Evolutionary conservation across 805 yeast species (phyloP), one percentile per base, ranked within the genome.

Genomic region (Saccharomyces mikatae): DNA sequence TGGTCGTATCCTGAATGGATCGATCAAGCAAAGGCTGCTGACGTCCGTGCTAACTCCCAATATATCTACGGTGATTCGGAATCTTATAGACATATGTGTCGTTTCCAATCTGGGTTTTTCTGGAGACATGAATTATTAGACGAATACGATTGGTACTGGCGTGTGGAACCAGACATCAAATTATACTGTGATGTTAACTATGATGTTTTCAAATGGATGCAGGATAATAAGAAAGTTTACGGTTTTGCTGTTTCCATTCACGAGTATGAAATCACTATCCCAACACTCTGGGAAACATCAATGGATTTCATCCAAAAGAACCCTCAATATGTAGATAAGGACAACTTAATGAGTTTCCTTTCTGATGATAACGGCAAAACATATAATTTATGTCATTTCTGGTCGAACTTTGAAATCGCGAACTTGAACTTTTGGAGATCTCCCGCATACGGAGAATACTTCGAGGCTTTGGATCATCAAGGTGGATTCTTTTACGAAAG

Each of bases 401-500:
- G 95, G 91, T 80, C 91, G 47, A 85, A 84, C 72, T 87, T 90
- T 66, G 96, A 89, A 70, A 80, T 89, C 59, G 96, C 85, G 11
- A 78, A 79, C 55, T 76, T 90, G 71, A 78, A 82, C 52, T 82
- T 89, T 65, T 89, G 88, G 82, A 75, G 91, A 64, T 73, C 82
- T 27, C 80, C 84, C 52, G 85, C 84, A 14, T 89, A 89, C 70
- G 69, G 74, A 31, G 79, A 77, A 49, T 87, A 82, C 69, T 86
- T 88, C 59, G 82, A 84, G 29, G 74, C 79, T 63, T 76, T 88
- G 57, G 94, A 89, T 66, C 70, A 73, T 47, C 74, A 83, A 1
- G 91, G 95, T 56, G 95, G 95, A 2, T 85, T 90, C 66, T 89
- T 86, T 74, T 89, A 89, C 71, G 89, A 86, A 71, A 78, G 94